Conservation (phyloP, 148 eudicot species). For the Chenopodium berlandieri region DNA sequence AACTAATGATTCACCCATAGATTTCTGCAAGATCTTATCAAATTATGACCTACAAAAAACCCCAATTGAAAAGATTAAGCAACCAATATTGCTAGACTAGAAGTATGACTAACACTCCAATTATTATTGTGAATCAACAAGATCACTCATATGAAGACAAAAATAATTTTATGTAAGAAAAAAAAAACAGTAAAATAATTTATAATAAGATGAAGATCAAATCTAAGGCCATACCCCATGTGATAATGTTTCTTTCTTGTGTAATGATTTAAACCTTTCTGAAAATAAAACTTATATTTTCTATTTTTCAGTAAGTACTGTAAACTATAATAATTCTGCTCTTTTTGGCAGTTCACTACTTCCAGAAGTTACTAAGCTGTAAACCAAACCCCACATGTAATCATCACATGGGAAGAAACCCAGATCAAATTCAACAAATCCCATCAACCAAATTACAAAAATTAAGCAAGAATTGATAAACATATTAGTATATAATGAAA, state of each 20-base stretch:
- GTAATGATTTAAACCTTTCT: conserved; percentile 30
- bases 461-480: neutral
- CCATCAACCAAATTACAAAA: neutral
- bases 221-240: conserved; percentile 30
- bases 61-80: conserved; percentile 19
- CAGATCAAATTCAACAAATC: conserved; percentile 22
- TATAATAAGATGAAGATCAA: conserved; percentile 8
- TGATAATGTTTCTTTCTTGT: conserved; percentile 34
- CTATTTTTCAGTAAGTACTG: neutral
- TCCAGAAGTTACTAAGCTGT: conserved; percentile 29
- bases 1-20: conserved; percentile 66
- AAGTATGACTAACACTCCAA: conserved; percentile 27
- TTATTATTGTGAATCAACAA: conserved; percentile 11
- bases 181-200: conserved; percentile 4
- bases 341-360: conserved; percentile 24
- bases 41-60: conserved; percentile 19
- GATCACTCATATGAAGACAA: conserved; percentile 37
- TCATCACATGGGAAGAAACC: conserved; percentile 23
- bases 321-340: conserved; percentile 1
- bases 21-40: conserved; percentile 34
- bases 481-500: neutral
- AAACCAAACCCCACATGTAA: conserved; percentile 21
- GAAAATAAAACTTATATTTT: neutral
- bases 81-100: conserved; percentile 17
- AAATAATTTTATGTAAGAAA: neutral